phyloP scores from a whole-genome alignment of 805 yeast species.

The Blastobotrys robertii region DNA sequence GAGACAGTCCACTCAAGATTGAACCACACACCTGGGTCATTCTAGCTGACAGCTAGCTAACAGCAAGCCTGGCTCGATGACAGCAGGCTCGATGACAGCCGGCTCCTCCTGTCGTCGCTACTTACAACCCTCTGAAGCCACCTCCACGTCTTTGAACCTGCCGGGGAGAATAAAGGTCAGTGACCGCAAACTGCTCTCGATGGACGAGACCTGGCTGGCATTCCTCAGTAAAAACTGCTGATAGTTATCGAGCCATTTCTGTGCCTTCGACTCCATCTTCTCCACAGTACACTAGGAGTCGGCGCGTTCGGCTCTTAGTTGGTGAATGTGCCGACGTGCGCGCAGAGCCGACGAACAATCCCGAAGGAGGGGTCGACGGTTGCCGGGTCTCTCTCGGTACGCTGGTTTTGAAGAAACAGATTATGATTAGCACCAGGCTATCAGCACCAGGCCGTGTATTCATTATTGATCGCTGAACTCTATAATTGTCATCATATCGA shows the following conservation, averaged over 20 bases:
- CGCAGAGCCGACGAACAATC: no score
- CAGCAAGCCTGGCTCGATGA: neutral
- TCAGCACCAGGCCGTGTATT: conserved; percentile 20
- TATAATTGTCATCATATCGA: no score
- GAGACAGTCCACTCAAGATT: no score
- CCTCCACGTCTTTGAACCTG: conserved; percentile 30
- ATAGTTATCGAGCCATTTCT: conserved; percentile 22
- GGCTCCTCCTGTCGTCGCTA: no score
- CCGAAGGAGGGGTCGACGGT: no score
- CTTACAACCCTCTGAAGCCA: conserved; percentile 27
- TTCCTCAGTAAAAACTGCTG: conserved; percentile 28
- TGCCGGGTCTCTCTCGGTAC: no score
- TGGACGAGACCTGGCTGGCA: conserved; percentile 28
- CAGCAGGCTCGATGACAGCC: neutral
- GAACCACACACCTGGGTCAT: no score
- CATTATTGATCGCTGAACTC: no score
- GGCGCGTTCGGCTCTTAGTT: neutral
- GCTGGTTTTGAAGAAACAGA: no score
- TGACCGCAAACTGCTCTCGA: conserved; percentile 28
- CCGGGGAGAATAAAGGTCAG: conserved; percentile 31
- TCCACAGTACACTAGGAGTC: neutral
- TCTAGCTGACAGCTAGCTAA: neutral
- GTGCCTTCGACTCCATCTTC: neutral
- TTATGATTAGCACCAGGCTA: conserved; percentile 23
- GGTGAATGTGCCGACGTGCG: neutral